Conservation (phyloP, 2,329 filamentous ascomycete species). For the Trichoderma aggressivum region DNA sequence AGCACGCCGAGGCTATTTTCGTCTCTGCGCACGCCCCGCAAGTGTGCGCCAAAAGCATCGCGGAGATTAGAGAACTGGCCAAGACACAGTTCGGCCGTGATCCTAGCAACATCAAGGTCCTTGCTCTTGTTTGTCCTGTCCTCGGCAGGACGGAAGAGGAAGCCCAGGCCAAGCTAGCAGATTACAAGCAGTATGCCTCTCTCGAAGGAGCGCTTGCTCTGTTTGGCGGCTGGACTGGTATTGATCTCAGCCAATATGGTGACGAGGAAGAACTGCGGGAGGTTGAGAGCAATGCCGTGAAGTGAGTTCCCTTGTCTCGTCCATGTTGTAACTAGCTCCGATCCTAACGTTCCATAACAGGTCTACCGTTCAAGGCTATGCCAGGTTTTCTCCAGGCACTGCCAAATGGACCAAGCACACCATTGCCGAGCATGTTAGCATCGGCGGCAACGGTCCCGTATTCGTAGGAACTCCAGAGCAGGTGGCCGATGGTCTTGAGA, state of each 20-base stretch:
- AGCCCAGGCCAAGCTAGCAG: slow-evolving; percentile 59
- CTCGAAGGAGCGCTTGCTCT: slow-evolving; percentile 63
- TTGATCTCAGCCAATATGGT: slow-evolving; percentile 53
- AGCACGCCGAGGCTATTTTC: slow-evolving; percentile 70
- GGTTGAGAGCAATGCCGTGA: slow-evolving; percentile 60
- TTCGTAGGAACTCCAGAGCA: slow-evolving; percentile 55
- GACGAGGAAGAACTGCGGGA: slow-evolving; percentile 63
- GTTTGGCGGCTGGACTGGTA: slow-evolving; percentile 71
- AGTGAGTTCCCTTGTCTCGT: slow-evolving; percentile 25
- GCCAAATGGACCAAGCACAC: slow-evolving; percentile 71
- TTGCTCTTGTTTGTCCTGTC: slow-evolving; percentile 63
- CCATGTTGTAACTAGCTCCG: no score
- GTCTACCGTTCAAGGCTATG: slow-evolving; percentile 54
- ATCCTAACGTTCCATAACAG: slow-evolving; percentile 26
- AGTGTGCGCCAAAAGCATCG: slow-evolving; percentile 59
- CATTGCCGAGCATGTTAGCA: slow-evolving; percentile 63
- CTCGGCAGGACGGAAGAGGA: slow-evolving; percentile 64
- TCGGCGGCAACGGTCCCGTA: slow-evolving; percentile 64
- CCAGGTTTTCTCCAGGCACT: slow-evolving; percentile 54
- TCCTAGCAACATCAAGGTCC: slow-evolving; percentile 60
- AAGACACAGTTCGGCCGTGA: slow-evolving; percentile 53
- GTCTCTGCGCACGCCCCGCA: slow-evolving; percentile 62
- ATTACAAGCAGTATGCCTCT: slow-evolving; percentile 59
- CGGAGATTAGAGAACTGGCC: slow-evolving; percentile 59
- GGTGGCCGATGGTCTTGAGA: slow-evolving; percentile 34